Base-by-base conservation (phyloP, 192 early-diverging fungal genomes). In the Jimgerdemannia flammicorona region DNA sequence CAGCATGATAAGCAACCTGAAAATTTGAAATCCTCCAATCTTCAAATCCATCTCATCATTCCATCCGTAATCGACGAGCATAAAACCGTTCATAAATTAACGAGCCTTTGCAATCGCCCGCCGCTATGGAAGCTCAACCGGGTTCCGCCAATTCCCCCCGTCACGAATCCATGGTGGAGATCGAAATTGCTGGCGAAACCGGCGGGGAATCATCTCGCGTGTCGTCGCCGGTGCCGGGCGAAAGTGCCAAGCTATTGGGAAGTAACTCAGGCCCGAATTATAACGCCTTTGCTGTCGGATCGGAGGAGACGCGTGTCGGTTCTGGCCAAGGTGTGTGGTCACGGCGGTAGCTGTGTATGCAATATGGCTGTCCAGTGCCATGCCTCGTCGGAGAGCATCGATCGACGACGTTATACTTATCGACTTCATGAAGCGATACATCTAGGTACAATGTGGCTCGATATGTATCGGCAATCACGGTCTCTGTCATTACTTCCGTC, bases 401-500 rank as follows among this genome's bases (percentile, higher is more conserved):
- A 29, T 29, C 29, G 29, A 29, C 29, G 14, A 59, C 14, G 49
- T 59, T 14, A 10, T 14, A 14, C 49, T 59, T 2, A 59, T 59
- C 49, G 49, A 14, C 8, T 59, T 59, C 14, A 14, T 29, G 49
- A 59, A 59, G 2, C 14, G 49, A 14, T 59, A 10, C 14, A 14
- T 59, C 2, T 59, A 10, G 14, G 6, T 59, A 59, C 49, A 59
- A 59, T 6, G 14, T 54, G 49, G 49, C 49, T 54, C 6, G 49
- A 4, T 54, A 59, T 6, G 14, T 14, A 59, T 6, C 6, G 14
- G 14, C 8, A 14, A 0, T 59, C 49, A 59, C 49, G 49, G 2
- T 59, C 14, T 14, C 49, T 59, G 14, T 59, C 49, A n/a, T 70
- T 79, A 44, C 6, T 75, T 19, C 77, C 81, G 3, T 79, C 81